Conservation (phyloP, 306 rosid species). For the Fagus crenata region DNA sequence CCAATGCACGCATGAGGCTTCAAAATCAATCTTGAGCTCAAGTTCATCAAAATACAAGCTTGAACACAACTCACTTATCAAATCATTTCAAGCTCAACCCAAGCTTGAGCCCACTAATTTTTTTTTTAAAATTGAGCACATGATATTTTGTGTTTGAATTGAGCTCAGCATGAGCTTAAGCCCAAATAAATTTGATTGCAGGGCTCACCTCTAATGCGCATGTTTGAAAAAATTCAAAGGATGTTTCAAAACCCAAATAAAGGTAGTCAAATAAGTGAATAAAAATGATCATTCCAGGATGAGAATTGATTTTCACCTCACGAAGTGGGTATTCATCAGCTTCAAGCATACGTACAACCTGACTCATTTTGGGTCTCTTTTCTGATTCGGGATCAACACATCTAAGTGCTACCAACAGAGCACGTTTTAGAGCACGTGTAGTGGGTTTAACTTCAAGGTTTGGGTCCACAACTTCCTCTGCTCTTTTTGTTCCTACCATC, state of each 20-base stretch:
- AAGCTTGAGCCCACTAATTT: background rate
- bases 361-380: constrained; percentile 94
- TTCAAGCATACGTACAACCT: constrained; percentile 89
- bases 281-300: constrained; percentile 12
- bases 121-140: background rate
- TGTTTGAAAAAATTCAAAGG: constrained; percentile 1
- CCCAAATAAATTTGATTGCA: background rate
- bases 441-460: constrained; percentile 74
- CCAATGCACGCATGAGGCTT: background rate
- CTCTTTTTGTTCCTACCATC: constrained; percentile 93
- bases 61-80: background rate
- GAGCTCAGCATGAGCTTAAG: constrained; percentile 1
- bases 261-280: background rate
- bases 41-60: background rate
- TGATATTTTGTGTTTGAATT: background rate
- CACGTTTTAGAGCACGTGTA: constrained; percentile 74
- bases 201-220: background rate
- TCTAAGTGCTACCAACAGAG: constrained; percentile 80
- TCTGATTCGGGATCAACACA: constrained; percentile 90
- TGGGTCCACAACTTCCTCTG: constrained; percentile 84
- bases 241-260: background rate
- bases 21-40: background rate
- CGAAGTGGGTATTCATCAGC: constrained; percentile 82
- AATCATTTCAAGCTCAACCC: background rate
- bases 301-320: constrained; percentile 55